phyloP scores from a whole-genome alignment of 148 eudicot genomes.

The Silene conica region DNA sequence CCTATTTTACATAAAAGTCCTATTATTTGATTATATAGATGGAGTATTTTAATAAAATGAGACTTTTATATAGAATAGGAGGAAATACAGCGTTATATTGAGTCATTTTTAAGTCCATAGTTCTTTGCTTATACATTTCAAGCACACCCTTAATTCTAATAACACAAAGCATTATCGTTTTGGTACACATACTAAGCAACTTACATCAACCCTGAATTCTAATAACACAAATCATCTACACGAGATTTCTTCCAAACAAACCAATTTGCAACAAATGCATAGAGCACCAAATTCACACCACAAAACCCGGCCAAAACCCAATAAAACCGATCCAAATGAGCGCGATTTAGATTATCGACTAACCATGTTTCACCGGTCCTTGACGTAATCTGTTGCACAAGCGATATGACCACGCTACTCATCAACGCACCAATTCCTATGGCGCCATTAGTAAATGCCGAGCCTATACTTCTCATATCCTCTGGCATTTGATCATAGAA shows the following conservation, averaged over 20 bases:
- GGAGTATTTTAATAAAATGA: too few species aligned
- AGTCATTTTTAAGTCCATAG: too few species aligned
- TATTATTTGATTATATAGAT: too few species aligned
- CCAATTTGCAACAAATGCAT: conserved; percentile 37
- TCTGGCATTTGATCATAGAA: conserved; percentile 79
- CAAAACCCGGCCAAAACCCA: conserved; percentile 58
- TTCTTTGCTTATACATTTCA: too few species aligned
- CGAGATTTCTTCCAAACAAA: conserved; percentile 46
- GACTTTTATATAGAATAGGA: too few species aligned
- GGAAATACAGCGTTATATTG: too few species aligned
- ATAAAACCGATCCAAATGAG: conserved; percentile 48
- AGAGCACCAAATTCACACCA: conserved; percentile 38
- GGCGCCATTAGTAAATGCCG: conserved; percentile 50
- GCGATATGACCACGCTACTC: conserved; percentile 43
- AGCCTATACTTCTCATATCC: conserved; percentile 65
- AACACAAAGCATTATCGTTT: too few species aligned
- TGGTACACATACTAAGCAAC: too few species aligned
- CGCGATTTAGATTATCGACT: conserved; percentile 40
- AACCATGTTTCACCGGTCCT: conserved; percentile 45
- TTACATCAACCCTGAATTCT: too few species aligned
- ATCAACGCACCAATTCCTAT: conserved; percentile 54
- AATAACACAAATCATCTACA: too few species aligned
- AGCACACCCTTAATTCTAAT: too few species aligned
- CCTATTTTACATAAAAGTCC: too few species aligned
- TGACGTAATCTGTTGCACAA: conserved; percentile 41